Conservation (phyloP, 2,329 filamentous ascomycete species). For the Alternaria conjuncta region DNA sequence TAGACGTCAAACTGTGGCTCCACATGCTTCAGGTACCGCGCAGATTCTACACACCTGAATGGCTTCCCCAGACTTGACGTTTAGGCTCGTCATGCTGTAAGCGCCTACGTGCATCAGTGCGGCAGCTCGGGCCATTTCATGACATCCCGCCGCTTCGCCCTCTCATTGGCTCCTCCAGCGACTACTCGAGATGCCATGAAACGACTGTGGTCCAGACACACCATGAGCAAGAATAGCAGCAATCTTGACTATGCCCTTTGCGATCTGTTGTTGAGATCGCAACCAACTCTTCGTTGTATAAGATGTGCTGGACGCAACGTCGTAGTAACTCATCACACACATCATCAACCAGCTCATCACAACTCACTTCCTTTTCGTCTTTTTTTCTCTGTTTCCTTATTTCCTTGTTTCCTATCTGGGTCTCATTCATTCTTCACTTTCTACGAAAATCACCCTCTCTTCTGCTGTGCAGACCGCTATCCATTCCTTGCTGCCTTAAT, state of each 20-base stretch:
- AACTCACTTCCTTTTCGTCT: conserved; percentile 43
- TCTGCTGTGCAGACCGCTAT: conserved; percentile 47
- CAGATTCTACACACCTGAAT: conserved; percentile 29
- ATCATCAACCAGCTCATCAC: conserved; percentile 41
- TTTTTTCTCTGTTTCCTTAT: conserved; percentile 45
- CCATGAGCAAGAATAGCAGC: conserved; percentile 45
- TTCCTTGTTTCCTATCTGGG: conserved; percentile 43
- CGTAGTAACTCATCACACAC: conserved; percentile 38
- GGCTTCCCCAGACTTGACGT: conserved; percentile 35
- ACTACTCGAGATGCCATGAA: conserved; percentile 49
- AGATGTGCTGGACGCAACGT: conserved; percentile 27
- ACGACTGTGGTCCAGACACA: conserved; percentile 38
- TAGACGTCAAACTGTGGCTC: conserved; percentile 28
- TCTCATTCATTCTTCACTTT: conserved; percentile 21
- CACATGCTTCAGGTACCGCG: conserved; percentile 26
- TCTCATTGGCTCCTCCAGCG: conserved; percentile 46
- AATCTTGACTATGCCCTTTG: conserved; percentile 27
- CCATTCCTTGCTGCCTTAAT: conserved; percentile 36
- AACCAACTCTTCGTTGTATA: conserved; percentile 32
- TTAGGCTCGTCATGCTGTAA: conserved; percentile 40
- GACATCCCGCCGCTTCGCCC: conserved; percentile 26
- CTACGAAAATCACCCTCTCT: conserved; percentile 29
- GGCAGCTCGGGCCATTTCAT: conserved; percentile 44
- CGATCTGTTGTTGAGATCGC: conserved; percentile 26
- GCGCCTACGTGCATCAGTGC: conserved; percentile 44